These are phyloP conservation scores for Fraxinus greggii DNA, from an alignment of 305 asterid genomes.

Conservation along the genomic window DNA sequence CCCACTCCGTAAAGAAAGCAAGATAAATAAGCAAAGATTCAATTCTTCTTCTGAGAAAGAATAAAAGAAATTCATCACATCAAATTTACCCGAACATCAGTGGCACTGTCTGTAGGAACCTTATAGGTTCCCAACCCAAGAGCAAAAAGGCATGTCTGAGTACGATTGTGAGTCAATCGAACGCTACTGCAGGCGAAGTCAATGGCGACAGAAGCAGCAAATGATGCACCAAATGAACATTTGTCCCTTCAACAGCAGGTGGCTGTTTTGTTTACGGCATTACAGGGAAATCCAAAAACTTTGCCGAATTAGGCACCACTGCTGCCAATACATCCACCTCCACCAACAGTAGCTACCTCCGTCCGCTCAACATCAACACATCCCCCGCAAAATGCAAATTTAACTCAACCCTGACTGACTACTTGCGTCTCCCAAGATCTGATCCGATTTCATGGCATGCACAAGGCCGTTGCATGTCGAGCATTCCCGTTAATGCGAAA, in stretches of 20 bases:
- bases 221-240: neutral
- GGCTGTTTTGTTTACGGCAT: neutral
- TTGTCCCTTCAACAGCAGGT: neutral
- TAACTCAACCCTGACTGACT: neutral
- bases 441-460: neutral
- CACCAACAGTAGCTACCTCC: neutral
- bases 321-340: neutral
- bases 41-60: neutral
- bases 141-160: neutral
- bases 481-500: neutral
- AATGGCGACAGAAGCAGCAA: neutral
- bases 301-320: neutral
- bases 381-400: neutral
- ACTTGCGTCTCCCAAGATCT: neutral
- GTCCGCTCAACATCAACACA: neutral
- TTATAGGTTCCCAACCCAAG: neutral
- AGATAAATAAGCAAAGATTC: neutral
- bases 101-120: neutral
- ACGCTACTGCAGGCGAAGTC: neutral
- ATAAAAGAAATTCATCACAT: neutral
- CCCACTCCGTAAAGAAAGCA: neutral
- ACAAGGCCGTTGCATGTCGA: neutral
- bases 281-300: neutral
- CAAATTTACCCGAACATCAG: neutral
- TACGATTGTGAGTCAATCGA: neutral